These are phyloP conservation scores for Cornus kousa DNA, from an alignment of 148 eudicot genomes.

Conservation along the genomic window DNA sequence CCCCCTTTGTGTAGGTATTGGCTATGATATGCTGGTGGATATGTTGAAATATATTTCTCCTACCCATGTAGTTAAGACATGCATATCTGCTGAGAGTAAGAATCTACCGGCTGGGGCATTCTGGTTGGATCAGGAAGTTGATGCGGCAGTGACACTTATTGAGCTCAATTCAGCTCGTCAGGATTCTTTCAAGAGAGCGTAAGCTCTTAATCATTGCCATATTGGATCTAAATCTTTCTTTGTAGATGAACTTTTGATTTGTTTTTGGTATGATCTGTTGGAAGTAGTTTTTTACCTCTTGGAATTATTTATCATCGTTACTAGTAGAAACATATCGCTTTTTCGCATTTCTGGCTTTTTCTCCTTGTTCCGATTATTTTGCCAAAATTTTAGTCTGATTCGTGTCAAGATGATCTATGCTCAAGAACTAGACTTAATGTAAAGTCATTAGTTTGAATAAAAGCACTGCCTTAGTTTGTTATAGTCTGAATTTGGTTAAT, in stretches of 20 bases:
- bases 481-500: neutral
- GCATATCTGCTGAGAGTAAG: slow-evolving; percentile 55
- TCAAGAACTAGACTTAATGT: neutral
- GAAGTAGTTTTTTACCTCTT: neutral
- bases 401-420: neutral
- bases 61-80: slow-evolving; percentile 81
- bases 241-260: neutral
- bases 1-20: slow-evolving; percentile 54
- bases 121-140: slow-evolving; percentile 56
- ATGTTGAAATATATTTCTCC: slow-evolving; percentile 71
- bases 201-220: slow-evolving; percentile 26
- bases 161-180: slow-evolving; percentile 74
- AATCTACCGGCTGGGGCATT: slow-evolving; percentile 82
- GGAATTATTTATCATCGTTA: neutral
- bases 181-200: slow-evolving; percentile 70
- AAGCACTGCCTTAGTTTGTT: neutral
- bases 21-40: slow-evolving; percentile 67
- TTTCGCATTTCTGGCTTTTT: neutral
- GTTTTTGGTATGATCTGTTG: neutral
- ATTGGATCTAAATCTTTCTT: neutral
- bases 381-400: neutral
- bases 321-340: no score
- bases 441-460: neutral
- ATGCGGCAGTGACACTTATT: slow-evolving; percentile 38
- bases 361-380: neutral